A percentile compares a stretch with the other conserved stretches of the same genome.
Evolutionary conservation across 2,329 filamentous ascomycete species (phyloP).

Genomic region (Pseudogymnoascus sp.): DNA sequence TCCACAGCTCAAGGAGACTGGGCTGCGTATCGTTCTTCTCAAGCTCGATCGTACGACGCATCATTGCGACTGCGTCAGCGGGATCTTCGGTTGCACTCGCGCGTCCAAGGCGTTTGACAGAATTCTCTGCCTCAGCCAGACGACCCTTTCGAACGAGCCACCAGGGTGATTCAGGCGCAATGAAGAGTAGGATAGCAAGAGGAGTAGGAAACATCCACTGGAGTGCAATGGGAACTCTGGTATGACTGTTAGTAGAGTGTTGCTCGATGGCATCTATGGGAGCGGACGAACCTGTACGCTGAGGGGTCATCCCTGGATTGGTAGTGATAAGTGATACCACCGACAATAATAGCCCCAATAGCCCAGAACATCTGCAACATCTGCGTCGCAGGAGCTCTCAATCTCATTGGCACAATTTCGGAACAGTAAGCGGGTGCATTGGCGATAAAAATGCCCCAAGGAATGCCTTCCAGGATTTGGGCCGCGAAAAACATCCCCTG

Average conservation of each 20-base stretch:
- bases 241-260: too few relatives aligned
- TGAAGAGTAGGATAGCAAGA: slow-evolving; percentile 38
- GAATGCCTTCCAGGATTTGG: slow-evolving; percentile 49
- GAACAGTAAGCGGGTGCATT: slow-evolving; percentile 25
- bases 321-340: slow-evolving; percentile 36
- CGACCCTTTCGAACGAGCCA: slow-evolving; percentile 43
- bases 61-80: slow-evolving; percentile 48
- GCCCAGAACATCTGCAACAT: slow-evolving; percentile 63
- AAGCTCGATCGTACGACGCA: slow-evolving; percentile 49
- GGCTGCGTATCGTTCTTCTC: slow-evolving; percentile 38
- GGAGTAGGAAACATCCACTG: slow-evolving; percentile 49
- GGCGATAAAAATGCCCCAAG: slow-evolving; percentile 44
- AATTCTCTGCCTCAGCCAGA: slow-evolving; percentile 33
- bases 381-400: slow-evolving; percentile 51
- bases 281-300: too few relatives aligned
- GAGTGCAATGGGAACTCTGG: slow-evolving; percentile 42
- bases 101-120: slow-evolving; percentile 44
- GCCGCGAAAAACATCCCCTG: slow-evolving; percentile 33
- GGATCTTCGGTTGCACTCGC: slow-evolving; percentile 28
- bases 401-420: slow-evolving; percentile 48
- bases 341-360: slow-evolving; percentile 54
- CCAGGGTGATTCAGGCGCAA: slow-evolving; percentile 37
- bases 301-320: too few relatives aligned
- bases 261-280: too few relatives aligned
- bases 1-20: slow-evolving; percentile 44